Conservation (phyloP, 2,329 filamentous ascomycete species). For the Microcyclospora pomicola region DNA sequence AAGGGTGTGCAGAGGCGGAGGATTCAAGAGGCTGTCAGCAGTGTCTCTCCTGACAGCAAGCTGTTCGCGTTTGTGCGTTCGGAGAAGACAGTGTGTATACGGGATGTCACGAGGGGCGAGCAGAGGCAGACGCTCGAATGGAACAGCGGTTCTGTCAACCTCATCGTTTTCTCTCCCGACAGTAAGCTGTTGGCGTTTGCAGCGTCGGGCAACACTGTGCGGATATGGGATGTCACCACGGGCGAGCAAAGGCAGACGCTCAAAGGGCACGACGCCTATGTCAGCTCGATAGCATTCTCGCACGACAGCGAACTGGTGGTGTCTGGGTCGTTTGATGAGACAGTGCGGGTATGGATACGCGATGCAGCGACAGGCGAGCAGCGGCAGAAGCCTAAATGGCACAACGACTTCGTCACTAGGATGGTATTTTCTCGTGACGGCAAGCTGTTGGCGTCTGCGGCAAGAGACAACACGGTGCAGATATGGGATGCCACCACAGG, state of each 20-base stretch:
- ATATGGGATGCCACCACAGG: background rate
- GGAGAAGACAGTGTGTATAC: constrained; percentile 1
- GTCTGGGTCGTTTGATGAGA: constrained; percentile 8
- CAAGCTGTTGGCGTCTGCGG: background rate
- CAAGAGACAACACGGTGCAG: background rate
- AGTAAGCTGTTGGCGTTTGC: constrained; percentile 10
- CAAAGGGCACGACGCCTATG: constrained; percentile 8
- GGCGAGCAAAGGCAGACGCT: constrained; percentile 1
- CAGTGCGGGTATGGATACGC: constrained; percentile 10
- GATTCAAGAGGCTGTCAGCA: background rate
- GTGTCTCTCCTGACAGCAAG: background rate
- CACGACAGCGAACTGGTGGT: constrained; percentile 9
- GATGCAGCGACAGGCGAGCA: constrained; percentile 3
- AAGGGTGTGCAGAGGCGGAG: background rate
- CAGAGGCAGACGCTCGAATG: constrained; percentile 1
- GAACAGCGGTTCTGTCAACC: background rate
- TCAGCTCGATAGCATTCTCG: constrained; percentile 9
- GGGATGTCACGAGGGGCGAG: constrained; percentile 3
- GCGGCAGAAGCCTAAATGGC: background rate
- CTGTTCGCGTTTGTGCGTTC: background rate
- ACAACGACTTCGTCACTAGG: constrained; percentile 2
- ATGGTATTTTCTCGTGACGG: constrained; percentile 10
- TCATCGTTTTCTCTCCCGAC: background rate
- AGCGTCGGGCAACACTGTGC: constrained; percentile 6
- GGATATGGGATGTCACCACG: constrained; percentile 8